Percentiles rank a stretch among this genome's conserved stretches.
phyloP scores from a whole-genome alignment of 768 basidiomycete genomes.

The Tricholomella constricta region DNA sequence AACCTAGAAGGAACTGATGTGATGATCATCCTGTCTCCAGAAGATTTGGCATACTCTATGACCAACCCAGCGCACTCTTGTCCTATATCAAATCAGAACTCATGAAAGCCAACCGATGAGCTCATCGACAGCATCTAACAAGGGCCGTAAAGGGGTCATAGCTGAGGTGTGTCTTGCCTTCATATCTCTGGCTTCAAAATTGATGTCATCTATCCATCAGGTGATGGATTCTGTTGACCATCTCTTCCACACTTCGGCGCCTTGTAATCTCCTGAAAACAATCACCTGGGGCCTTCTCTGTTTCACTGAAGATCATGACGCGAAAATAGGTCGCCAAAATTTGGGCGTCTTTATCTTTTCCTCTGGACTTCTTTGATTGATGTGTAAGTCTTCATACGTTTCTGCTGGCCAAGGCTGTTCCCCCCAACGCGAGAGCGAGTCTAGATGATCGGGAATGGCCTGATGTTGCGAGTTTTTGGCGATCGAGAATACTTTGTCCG shows the following conservation, averaged over 20 bases:
- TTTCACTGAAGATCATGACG: slow-evolving; percentile 12
- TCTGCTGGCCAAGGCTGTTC: slow-evolving; percentile 8
- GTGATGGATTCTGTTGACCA: not conserved
- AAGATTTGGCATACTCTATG: too few species aligned
- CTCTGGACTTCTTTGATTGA: slow-evolving; percentile 14
- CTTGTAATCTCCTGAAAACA: slow-evolving; percentile 10
- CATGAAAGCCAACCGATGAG: not conserved
- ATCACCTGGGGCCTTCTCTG: slow-evolving; percentile 10
- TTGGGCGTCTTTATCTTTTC: not conserved
- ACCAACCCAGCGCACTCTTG: too few species aligned
- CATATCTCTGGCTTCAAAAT: not conserved
- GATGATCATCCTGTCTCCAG: not conserved
- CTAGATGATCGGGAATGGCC: not conserved
- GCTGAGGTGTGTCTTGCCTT: not conserved
- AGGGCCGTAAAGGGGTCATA: too few species aligned
- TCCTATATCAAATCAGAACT: too few species aligned
- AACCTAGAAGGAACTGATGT: not conserved
- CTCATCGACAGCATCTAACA: not conserved
- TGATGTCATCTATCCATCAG: slow-evolving; percentile 10
- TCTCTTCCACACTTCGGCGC: not conserved
- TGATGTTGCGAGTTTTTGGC: not conserved
- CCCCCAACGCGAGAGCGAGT: not conserved
- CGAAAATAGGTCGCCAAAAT: not conserved
- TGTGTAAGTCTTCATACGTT: slow-evolving; percentile 4
- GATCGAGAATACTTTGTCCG: not conserved